phyloP scores from a whole-genome alignment of 208 protist genomes.

The Herpetomonas tarakana region DNA sequence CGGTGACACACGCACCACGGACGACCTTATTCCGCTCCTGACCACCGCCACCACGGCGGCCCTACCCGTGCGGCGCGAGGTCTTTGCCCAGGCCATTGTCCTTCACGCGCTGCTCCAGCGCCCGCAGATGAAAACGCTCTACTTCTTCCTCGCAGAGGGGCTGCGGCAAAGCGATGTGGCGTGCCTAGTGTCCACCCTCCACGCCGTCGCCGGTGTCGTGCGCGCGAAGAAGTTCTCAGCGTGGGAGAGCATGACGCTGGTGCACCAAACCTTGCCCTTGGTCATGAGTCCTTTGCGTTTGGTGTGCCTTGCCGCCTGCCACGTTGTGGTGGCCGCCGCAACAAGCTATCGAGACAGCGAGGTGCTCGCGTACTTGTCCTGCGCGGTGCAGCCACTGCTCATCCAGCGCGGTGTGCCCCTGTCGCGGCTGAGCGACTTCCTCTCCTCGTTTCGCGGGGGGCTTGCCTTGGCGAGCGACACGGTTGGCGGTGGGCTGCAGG shows the following conservation, averaged over 20 bases:
- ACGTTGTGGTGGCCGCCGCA: conserved; percentile 52
- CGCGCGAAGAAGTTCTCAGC: conserved; percentile 6
- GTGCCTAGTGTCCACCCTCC: conserved; percentile 37
- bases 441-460: conserved; percentile 12
- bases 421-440: conserved; percentile 18
- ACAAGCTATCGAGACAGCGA: conserved; percentile 37
- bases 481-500: no score
- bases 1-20: conserved; percentile 47
- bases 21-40: conserved; percentile 72
- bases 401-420: conserved; percentile 24
- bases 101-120: conserved; percentile 40
- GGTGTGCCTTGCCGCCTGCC: conserved; percentile 48
- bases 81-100: conserved; percentile 53
- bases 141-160: conserved; percentile 69
- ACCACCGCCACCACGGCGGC: conserved; percentile 50
- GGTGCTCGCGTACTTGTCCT: conserved; percentile 40
- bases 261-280: conserved; percentile 50
- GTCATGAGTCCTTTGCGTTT: conserved; percentile 32
- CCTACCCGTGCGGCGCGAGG: conserved; percentile 40
- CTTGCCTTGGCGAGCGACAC: not conserved
- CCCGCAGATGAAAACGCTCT: conserved; percentile 45
- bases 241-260: conserved; percentile 43
- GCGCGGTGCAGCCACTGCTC: conserved; percentile 36
- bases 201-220: conserved; percentile 40
- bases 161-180: conserved; percentile 36